A percentile compares a stretch with the other conserved stretches of the same genome.
Conservation (phyloP, 2,329 filamentous ascomycete species). For the Talaromyces islandicus region DNA sequence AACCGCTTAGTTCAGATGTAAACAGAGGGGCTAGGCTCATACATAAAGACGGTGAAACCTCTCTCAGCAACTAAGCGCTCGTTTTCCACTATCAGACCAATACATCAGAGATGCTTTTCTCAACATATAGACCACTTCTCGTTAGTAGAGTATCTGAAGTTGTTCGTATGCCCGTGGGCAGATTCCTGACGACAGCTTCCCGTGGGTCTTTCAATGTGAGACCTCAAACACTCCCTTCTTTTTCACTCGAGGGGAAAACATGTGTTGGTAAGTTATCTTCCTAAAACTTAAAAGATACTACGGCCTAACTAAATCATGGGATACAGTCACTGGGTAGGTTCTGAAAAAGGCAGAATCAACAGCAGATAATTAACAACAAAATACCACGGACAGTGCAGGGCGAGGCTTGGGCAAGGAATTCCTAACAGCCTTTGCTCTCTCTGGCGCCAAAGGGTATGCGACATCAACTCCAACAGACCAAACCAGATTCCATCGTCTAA, state of each 20-base stretch:
- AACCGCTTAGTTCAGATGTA: neutral
- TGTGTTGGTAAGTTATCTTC: constrained; percentile 14
- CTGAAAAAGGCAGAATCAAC: neutral
- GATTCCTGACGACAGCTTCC: constrained; percentile 42
- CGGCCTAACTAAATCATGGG: neutral
- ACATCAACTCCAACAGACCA: neutral
- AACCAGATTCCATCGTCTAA: neutral
- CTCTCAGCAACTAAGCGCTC: neutral
- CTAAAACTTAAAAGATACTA: neutral
- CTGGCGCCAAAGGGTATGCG: constrained; percentile 3
- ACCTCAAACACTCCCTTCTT: constrained; percentile 14
- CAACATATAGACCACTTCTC: neutral
- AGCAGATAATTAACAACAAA: neutral
- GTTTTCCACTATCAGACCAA: neutral
- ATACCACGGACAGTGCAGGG: neutral
- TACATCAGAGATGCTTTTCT: neutral
- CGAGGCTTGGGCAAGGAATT: constrained; percentile 9
- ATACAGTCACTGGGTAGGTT: neutral
- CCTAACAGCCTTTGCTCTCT: constrained; percentile 6
- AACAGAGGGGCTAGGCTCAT: neutral
- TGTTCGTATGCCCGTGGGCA: neutral
- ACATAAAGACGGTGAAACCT: neutral
- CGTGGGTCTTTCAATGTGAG: constrained; percentile 49
- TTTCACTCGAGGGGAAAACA: constrained; percentile 18
- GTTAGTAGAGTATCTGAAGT: neutral